These are phyloP conservation scores for Lachnellula suecica DNA, from an alignment of 2,329 filamentous ascomycete species.

Conservation along the genomic window DNA sequence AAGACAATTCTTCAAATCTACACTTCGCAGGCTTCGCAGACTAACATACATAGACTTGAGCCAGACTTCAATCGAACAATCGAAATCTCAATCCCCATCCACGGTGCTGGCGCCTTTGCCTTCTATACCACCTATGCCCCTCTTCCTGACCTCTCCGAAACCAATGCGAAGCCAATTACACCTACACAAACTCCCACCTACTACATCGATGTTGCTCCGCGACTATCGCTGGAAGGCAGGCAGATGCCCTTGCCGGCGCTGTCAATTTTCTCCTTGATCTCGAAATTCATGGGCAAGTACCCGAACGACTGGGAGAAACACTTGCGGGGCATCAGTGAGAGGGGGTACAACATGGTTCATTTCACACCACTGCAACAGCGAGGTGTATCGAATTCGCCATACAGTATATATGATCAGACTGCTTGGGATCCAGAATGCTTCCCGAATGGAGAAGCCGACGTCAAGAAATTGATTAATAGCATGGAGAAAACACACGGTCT, in stretches of 20 bases:
- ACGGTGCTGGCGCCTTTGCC: slow-evolving; percentile 81
- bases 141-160: slow-evolving; percentile 67
- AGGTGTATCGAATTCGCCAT: slow-evolving; percentile 91
- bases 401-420: slow-evolving; percentile 93
- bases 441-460: slow-evolving; percentile 79
- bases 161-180: slow-evolving; percentile 45
- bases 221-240: slow-evolving; percentile 70
- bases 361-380: slow-evolving; percentile 92
- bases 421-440: slow-evolving; percentile 82
- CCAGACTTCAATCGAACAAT: slow-evolving; percentile 92
- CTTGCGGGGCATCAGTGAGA: slow-evolving; percentile 79
- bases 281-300: slow-evolving; percentile 97
- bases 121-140: slow-evolving; percentile 94
- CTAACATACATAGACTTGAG: slow-evolving; percentile 59
- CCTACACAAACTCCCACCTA: slow-evolving; percentile 72
- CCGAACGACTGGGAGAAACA: slow-evolving; percentile 89
- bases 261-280: slow-evolving; percentile 90
- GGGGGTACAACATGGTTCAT: slow-evolving; percentile 98
- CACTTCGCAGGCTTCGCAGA: background rate
- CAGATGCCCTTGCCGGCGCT: slow-evolving; percentile 81
- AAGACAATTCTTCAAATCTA: slow-evolving; percentile 37
- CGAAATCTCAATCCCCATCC: slow-evolving; percentile 84
- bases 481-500: slow-evolving; percentile 85
- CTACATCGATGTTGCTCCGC: slow-evolving; percentile 92
- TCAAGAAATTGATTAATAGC: slow-evolving; percentile 72